Evolutionary conservation across 768 basidiomycete genomes (phyloP), one percentile per base, ranked within the genome.

Genomic region (Hygrocybe punicea): DNA sequence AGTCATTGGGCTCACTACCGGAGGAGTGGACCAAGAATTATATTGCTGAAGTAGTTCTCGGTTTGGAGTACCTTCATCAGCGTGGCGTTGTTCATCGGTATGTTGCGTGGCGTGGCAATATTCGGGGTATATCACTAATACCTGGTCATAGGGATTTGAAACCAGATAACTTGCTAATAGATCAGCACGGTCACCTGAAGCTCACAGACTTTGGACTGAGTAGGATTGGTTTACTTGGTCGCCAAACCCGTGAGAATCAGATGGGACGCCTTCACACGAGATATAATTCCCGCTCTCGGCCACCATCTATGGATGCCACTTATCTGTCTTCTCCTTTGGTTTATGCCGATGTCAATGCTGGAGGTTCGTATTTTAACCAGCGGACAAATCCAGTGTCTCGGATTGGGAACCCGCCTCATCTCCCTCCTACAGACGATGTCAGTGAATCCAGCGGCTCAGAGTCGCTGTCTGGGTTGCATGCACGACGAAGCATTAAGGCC

Each of bases 21-120:
- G 97, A 99, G 70, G 94, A 97, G 63, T 98, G 97, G 97, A 89
- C 95, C 1, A 86, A 87, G 71, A 89, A 93, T 63, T 99, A 98
- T 67, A 85, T 98, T 60, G 97, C 97, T 1, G 97, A 98, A 68
- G 94, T 98, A 11, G 85, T 94, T 17, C 79, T 98, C 57, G 97
- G 96, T 19, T 76, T 99, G 60, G 95, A 99, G 62, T 96, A 97
- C 72, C 81, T 99, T n/a, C 97, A 98, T 74, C 84, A 89, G 60
- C 84, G 91, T 29, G 93, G 94, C 25, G 87, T 99, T 60, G 93
- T 98, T 59, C 97, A 99, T 80, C 92, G 96, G 96, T 94, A 67
- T 62, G 87, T 70, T 2, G 9, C 33, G 25, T 57, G 34, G 1
- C 29, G 33, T 23, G 4, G 34, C 45, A 13, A 14, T n/a, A 44